These are phyloP conservation scores for Cynanchum wilfordii DNA, from an alignment of 257 asterid genomes.

Conservation along the genomic window DNA sequence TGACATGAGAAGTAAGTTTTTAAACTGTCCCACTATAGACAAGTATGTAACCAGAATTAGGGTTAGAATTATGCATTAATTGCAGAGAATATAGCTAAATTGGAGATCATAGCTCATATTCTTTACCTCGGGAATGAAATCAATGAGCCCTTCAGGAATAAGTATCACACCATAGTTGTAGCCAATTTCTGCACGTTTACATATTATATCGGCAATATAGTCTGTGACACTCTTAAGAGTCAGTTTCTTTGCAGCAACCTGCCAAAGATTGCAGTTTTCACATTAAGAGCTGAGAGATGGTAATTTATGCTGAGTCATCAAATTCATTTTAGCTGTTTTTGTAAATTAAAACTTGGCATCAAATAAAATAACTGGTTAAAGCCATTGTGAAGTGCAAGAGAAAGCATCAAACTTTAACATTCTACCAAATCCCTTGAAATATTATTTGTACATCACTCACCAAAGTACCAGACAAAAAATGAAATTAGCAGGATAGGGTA, in stretches of 20 bases:
- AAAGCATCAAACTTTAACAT: neutral
- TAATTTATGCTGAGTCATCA: neutral
- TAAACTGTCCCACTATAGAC: constrained; percentile 10
- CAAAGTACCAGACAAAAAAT: neutral
- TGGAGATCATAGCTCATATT: neutral
- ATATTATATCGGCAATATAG: constrained; percentile 72
- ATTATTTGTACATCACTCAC: neutral
- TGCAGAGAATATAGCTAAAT: neutral
- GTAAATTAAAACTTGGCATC: neutral
- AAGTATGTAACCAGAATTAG: constrained; percentile 7
- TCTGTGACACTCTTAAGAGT: constrained; percentile 85
- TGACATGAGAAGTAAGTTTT: constrained; percentile 14
- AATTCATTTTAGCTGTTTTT: neutral
- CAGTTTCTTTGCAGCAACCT: constrained; percentile 89
- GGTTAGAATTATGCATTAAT: neutral
- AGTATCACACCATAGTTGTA: constrained; percentile 95
- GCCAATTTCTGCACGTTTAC: constrained; percentile 87
- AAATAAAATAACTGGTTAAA: neutral
- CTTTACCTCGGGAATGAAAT: constrained; percentile 96
- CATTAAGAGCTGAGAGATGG: neutral
- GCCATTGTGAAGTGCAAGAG: neutral
- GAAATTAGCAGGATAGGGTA: neutral
- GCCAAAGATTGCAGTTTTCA: constrained; percentile 7
- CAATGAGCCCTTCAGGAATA: constrained; percentile 98
- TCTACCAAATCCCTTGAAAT: neutral